Conservation (phyloP, 2,329 filamentous ascomycete genomes). For the Clarireedia homoeocarpa region DNA sequence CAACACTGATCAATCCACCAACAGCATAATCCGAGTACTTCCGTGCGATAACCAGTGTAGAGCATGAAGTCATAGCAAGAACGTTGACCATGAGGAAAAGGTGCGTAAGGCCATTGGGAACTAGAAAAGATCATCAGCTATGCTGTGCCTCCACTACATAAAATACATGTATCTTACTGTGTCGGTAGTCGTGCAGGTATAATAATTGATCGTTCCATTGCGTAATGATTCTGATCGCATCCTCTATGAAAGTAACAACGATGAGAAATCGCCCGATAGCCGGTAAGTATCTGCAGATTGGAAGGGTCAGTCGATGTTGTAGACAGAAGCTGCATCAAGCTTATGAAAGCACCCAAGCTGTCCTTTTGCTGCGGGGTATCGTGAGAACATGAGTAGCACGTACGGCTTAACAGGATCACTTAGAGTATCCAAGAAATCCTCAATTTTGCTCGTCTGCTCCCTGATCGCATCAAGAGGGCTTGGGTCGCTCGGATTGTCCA, state of each 20-base stretch:
- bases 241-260: slow-evolving; percentile 96
- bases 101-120: slow-evolving; percentile 82
- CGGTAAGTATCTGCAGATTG: slow-evolving; percentile 66
- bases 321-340: neutral
- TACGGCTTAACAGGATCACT: slow-evolving; percentile 94
- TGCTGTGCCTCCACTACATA: neutral
- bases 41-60: slow-evolving; percentile 78
- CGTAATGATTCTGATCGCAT: slow-evolving; percentile 90
- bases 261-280: slow-evolving; percentile 96
- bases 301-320: slow-evolving; percentile 14
- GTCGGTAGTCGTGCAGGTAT: slow-evolving; percentile 86
- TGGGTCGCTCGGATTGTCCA: slow-evolving; percentile 28
- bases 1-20: slow-evolving; percentile 79
- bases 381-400: slow-evolving; percentile 33
- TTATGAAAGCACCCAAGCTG: neutral
- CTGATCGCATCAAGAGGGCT: slow-evolving; percentile 71
- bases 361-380: slow-evolving; percentile 10
- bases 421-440: slow-evolving; percentile 80
- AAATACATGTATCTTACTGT: slow-evolving; percentile 53
- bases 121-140: slow-evolving; percentile 39
- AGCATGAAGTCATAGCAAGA: slow-evolving; percentile 76
- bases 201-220: slow-evolving; percentile 95
- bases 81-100: slow-evolving; percentile 89
- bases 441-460: slow-evolving; percentile 95
- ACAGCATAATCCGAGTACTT: slow-evolving; percentile 93